Evolutionary conservation across 345 rosid genomes (phyloP), one percentile per base, ranked within the genome.

Genomic region (Moricandia moricandioides): DNA sequence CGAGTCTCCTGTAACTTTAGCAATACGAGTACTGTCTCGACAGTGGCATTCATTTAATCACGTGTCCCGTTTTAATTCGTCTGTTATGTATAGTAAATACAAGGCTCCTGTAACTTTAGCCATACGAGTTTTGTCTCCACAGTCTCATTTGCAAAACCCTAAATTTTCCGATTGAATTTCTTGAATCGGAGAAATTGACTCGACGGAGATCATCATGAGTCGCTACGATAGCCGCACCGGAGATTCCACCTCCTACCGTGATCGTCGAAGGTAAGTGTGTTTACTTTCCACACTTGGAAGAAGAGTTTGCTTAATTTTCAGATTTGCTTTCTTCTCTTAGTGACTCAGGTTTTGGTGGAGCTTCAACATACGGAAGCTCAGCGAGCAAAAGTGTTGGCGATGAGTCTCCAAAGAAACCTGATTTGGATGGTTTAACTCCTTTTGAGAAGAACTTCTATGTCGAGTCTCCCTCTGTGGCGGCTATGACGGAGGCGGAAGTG

Each of bases 261-360:
- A 89, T 84, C 88, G 98, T 74, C 82, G 85, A 73, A 91, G 97
- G 99, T 96, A 83, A 69, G 21, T 14, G 14, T 18, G 34, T 30
- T n/a, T 11, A 13, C 35, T 6, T 58, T 72, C 9, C n/a, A n/a
- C n/a, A n/a, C n/a, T 40, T 60, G 54, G 60, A 39, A 69, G 60
- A 64, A 49, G 74, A 24, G 75, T 63, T 39, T 77, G 64, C 12
- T 62, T 76, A 61, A 47, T 49, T 67, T 77, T 71, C 56, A 33
- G 62, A 14, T 34, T 76, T 74, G 54, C 56, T 76, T 65, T 54
- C 5, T 47, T n/a, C 2, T 70, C 75, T 81, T 73, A 96, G 99
- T 84, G 96, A 88, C 70, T 85, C 99, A 37, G 98, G 98, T 57
- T 91, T 96, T 83, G 98, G 99, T 67, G 97, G 97, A 64, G 82